Evolutionary conservation across 2,329 filamentous ascomycete genomes (phyloP), one percentile per base, ranked within the genome.

Genomic region (Pleurostoma richardsiae): DNA sequence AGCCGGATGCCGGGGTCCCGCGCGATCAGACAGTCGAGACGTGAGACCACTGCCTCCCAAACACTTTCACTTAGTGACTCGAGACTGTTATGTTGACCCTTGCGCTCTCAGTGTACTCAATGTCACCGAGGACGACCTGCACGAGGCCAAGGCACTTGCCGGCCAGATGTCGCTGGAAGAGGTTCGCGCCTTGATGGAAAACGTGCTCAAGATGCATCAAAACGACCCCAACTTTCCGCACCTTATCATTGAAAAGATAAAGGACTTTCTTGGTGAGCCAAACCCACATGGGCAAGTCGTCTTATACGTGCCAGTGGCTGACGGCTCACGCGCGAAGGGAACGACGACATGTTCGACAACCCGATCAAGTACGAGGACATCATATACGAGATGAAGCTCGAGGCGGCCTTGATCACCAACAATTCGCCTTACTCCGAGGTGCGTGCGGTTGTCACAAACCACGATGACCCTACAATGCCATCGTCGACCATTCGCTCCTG

Each of bases 341-440:
- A 76, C 48, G 66, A 73, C 4, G 63, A 69, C 39, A 54, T 76
- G 31, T 69, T 72, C 44, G 54, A 59, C 45, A 62, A 71, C 29
- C 73, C 73, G 19, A 69, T 75, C 39, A 69, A 73, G 52, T 65
- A 79, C 50, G 63, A 69, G 49, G 64, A 71, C 8, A 56, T 77
- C 27, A 74, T 79, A 41, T 65, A 70, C 45, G 72, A 77, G 60
- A 78, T 79, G 72, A 79, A 77, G 57, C 63, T 78, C 27, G 74
- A 79, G 59, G 72, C 74, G 2, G 74, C 74, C 3, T 65, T 79
- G 47, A 75, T 79, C 50, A 76, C 69, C 42, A 74, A 74, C 54
- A 74, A 79, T 57, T 79, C 74, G 41, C 78, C 78, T 3, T 82
- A 80, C 53, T 71, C 77, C 48, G 76, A 80, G 57, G 76, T 79